These are phyloP conservation scores for Solanum appendiculatum DNA, from an alignment of 257 asterid species.

Conservation along the genomic window DNA sequence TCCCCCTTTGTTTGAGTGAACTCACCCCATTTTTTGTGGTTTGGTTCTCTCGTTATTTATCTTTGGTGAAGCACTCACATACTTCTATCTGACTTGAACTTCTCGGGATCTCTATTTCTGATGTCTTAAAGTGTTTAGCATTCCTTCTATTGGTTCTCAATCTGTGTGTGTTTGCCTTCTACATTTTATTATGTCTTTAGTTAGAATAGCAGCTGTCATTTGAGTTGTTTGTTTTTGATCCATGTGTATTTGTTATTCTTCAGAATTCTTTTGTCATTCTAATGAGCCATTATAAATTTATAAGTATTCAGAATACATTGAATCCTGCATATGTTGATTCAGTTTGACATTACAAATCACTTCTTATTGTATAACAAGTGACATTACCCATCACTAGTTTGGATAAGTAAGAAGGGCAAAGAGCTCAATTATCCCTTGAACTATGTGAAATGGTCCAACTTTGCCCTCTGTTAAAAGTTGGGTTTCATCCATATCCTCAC, in stretches of 20 bases:
- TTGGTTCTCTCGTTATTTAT: neutral
- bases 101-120: neutral
- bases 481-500: neutral
- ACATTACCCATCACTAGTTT: neutral
- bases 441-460: neutral
- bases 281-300: neutral
- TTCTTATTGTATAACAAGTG: neutral
- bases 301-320: neutral
- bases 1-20: neutral
- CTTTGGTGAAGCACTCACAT: neutral
- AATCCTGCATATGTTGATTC: neutral
- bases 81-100: neutral
- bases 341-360: neutral
- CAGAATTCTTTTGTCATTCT: neutral
- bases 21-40: neutral
- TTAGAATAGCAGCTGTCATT: neutral
- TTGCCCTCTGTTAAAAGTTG: neutral
- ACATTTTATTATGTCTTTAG: neutral
- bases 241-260: neutral
- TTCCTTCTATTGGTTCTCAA: neutral
- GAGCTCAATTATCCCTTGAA: neutral
- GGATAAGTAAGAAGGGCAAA: neutral
- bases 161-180: neutral
- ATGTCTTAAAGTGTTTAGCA: neutral
- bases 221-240: neutral